A percentile compares a stretch with the other conserved stretches of the same genome.
These are phyloP conservation scores for Adiantum capillusveneris DNA, from an alignment of 75 land plant genomes.

Conservation along the genomic window DNA sequence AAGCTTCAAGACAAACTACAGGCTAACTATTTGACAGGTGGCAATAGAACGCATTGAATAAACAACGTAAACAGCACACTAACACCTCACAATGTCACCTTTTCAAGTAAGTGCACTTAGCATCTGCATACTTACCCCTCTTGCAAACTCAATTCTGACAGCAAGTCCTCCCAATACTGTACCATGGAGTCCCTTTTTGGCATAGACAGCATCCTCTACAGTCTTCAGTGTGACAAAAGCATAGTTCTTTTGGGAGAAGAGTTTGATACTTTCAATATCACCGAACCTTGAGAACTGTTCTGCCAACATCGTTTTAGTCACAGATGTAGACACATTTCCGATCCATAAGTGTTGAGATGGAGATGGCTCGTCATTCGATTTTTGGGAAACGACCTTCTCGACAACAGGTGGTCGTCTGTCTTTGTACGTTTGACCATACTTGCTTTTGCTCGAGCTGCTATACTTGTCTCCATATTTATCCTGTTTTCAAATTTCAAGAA, in stretches of 20 bases:
- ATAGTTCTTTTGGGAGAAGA: slow-evolving; percentile 70
- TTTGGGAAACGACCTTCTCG: background rate
- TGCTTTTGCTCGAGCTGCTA: too few species aligned
- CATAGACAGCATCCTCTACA: slow-evolving; percentile 68
- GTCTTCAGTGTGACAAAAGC: slow-evolving; percentile 73
- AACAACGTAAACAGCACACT: too few species aligned
- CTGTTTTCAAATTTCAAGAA: too few species aligned
- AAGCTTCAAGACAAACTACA: too few species aligned
- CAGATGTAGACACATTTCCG: slow-evolving; percentile 54
- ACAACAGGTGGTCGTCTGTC: too few species aligned
- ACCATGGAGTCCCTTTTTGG: slow-evolving; percentile 69
- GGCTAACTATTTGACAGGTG: too few species aligned
- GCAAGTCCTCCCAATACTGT: slow-evolving; percentile 50
- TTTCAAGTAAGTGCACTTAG: too few species aligned
- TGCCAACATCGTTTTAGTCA: slow-evolving; percentile 30
- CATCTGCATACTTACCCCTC: slow-evolving; percentile 72
- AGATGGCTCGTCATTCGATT: slow-evolving; percentile 14
- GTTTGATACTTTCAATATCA: slow-evolving; percentile 62
- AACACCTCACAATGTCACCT: too few species aligned
- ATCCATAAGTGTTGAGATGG: slow-evolving; percentile 90
- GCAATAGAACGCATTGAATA: too few species aligned
- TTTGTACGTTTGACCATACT: too few species aligned
- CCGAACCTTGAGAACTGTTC: slow-evolving; percentile 69
- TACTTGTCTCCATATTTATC: too few species aligned
- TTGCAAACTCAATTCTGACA: slow-evolving; percentile 82